Conservation (phyloP, 176 grass and related monocot genomes). For the Oryza longistaminata region DNA sequence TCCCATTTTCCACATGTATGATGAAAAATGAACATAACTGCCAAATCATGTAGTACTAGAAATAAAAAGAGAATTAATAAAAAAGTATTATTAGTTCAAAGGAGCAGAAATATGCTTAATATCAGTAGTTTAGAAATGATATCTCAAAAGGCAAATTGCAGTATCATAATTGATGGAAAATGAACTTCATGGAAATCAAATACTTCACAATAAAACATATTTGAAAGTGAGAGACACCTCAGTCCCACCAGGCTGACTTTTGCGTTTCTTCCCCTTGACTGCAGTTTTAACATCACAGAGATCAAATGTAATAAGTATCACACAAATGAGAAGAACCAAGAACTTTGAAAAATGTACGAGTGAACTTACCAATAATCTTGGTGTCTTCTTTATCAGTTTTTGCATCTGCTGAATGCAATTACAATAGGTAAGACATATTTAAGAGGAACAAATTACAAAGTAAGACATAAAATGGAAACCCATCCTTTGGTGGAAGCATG, state of each 20-base stretch:
- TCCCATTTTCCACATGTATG: not conserved
- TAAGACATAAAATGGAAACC: not conserved
- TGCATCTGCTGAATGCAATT: conserved; percentile 47
- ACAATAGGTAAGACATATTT: conserved; percentile 21
- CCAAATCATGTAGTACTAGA: not conserved
- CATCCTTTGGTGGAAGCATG: not conserved
- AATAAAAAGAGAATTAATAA: not conserved
- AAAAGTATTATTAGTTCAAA: conserved; percentile 1
- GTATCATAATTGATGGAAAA: conserved; percentile 2
- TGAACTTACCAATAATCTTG: conserved; percentile 48
- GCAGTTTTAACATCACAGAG: conserved; percentile 42
- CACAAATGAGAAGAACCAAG: not conserved
- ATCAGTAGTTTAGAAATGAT: conserved; percentile 6
- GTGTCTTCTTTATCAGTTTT: conserved; percentile 73
- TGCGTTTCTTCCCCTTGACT: conserved; percentile 88
- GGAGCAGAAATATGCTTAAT: conserved; percentile 12
- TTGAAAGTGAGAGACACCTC: conserved; percentile 54
- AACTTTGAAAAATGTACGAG: conserved; percentile 13
- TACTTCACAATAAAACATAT: not conserved
- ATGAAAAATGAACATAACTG: not conserved
- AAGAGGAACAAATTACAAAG: not conserved
- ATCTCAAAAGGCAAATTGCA: conserved; percentile 5
- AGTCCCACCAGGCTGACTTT: conserved; percentile 60
- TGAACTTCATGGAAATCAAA: conserved; percentile 18
- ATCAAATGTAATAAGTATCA: conserved; percentile 20